Evolutionary conservation across 345 rosid genomes (phyloP).

Genomic region (Aurinia saxatilis): DNA sequence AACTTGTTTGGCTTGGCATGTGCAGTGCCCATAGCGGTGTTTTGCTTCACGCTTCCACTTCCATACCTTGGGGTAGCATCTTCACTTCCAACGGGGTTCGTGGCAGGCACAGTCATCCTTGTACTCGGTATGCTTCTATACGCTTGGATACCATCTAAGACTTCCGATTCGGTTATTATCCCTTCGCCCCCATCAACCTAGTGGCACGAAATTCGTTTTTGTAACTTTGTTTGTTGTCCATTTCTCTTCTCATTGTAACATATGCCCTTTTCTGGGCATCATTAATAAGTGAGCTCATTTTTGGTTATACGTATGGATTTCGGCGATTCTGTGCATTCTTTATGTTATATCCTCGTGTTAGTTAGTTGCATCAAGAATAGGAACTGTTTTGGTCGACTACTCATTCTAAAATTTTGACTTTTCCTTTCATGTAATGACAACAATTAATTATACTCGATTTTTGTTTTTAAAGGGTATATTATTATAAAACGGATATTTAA

Average conservation of each 20-base stretch:
- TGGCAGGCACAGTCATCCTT: constrained; percentile 72
- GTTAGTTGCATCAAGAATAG: too few relatives aligned
- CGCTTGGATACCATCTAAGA: constrained; percentile 55
- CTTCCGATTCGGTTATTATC: constrained; percentile 1
- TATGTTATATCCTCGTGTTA: too few relatives aligned
- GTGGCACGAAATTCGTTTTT: constrained; percentile 1
- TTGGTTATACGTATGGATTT: neutral
- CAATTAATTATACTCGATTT: too few relatives aligned
- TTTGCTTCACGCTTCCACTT: constrained; percentile 72
- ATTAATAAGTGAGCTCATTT: neutral
- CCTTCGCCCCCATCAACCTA: constrained; percentile 24
- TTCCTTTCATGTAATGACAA: too few relatives aligned
- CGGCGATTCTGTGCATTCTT: neutral
- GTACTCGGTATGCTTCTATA: constrained; percentile 72
- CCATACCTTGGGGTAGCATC: constrained; percentile 85
- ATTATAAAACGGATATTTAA: too few relatives aligned
- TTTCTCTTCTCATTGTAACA: neutral
- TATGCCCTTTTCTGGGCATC: neutral
- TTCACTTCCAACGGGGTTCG: constrained; percentile 75
- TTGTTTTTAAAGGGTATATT: too few relatives aligned
- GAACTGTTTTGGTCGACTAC: too few relatives aligned
- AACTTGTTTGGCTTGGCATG: neutral
- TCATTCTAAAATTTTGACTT: too few relatives aligned
- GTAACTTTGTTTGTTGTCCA: neutral
- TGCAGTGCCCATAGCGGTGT: constrained; percentile 87